Evolutionary conservation across 2,329 filamentous ascomycete species (phyloP).

Genomic region (Talaromyces marneffei): DNA sequence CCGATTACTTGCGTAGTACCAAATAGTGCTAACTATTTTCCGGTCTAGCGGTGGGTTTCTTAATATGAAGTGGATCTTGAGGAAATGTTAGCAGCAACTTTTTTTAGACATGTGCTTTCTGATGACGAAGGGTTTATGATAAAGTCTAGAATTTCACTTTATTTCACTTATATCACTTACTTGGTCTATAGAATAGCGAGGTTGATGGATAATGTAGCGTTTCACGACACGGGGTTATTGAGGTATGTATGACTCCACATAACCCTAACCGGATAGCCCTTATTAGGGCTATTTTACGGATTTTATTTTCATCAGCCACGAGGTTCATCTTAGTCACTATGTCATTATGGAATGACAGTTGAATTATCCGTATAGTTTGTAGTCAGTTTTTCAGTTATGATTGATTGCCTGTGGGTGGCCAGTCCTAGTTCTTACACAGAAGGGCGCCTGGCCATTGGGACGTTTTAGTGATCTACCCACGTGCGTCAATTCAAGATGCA

Average conservation of each 20-base stretch:
- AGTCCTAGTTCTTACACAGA: neutral
- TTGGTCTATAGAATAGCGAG: neutral
- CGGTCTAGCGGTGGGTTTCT: neutral
- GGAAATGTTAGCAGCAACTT: neutral
- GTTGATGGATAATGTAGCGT: neutral
- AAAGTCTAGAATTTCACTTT: neutral
- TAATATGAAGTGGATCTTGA: neutral
- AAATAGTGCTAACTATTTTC: neutral
- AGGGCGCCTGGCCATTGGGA: too few species aligned
- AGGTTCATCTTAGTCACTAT: neutral
- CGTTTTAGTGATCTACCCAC: too few species aligned
- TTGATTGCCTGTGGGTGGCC: neutral
- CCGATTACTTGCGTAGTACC: neutral
- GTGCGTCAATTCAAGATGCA: too few species aligned
- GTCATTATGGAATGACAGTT: neutral
- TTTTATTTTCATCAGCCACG: neutral
- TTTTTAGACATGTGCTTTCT: neutral
- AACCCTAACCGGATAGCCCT: conserved; percentile 1
- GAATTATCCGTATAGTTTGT: neutral
- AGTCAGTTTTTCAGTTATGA: neutral
- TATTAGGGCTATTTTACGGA: neutral
- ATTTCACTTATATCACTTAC: too few species aligned
- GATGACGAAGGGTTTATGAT: neutral
- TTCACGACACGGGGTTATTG: neutral
- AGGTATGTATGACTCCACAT: conserved; percentile 1